Conservation (phyloP, 106 monocot species). For the Agapanthus africanus region DNA sequence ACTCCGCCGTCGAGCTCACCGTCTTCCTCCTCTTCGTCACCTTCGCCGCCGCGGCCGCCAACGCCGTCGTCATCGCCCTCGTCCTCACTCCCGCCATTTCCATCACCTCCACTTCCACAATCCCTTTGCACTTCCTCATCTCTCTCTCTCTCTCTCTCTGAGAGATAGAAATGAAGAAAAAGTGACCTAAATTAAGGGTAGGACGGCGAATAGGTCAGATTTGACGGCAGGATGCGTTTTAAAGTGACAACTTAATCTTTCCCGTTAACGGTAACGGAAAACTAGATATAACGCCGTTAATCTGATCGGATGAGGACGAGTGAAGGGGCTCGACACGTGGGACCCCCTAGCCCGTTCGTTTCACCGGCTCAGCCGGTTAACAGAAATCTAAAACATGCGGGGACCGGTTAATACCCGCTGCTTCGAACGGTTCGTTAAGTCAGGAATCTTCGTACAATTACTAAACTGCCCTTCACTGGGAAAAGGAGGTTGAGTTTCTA, state of each 20-base stretch:
- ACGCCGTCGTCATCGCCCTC: constrained; percentile 21
- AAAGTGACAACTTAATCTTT: background rate
- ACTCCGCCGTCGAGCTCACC: constrained; percentile 5
- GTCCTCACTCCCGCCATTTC: constrained; percentile 19
- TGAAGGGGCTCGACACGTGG: no score
- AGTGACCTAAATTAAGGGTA: background rate
- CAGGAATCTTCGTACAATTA: no score
- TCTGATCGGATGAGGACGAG: no score
- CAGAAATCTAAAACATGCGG: no score
- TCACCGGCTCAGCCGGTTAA: no score
- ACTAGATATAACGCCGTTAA: constrained; percentile 9
- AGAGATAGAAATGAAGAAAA: background rate
- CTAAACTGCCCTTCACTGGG: no score
- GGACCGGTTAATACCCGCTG: no score
- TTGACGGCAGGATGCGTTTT: constrained; percentile 8
- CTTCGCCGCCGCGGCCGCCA: constrained; percentile 8
- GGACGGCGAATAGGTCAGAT: background rate
- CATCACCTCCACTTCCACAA: constrained; percentile 7
- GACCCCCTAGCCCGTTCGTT: no score
- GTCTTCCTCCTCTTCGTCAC: constrained; percentile 3
- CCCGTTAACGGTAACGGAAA: constrained; percentile 22
- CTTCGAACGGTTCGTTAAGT: no score
- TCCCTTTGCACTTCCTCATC: constrained; percentile 16
- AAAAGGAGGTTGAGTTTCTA: no score
- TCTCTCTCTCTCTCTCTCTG: constrained; percentile 4